Base-by-base conservation (phyloP, 1,284 basidiomycete species). In the Pseudomicrostroma phylloplanum region DNA sequence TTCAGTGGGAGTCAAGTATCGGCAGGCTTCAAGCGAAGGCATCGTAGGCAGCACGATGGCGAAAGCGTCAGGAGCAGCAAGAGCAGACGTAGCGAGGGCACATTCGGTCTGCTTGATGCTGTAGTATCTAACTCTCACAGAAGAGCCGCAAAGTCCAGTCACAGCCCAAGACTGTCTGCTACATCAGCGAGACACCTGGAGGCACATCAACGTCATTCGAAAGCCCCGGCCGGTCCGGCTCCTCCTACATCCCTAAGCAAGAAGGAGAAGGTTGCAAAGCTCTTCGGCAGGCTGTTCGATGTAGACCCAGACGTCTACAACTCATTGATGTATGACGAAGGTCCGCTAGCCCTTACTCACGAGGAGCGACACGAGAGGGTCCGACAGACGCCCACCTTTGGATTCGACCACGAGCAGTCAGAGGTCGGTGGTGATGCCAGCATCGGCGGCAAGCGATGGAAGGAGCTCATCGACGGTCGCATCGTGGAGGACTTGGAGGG, bases 381-480 rank as follows among this genome's bases (percentile, higher is more conserved):
- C 6, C 43, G 43, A 17, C 15, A 48, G 17, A 17, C 21, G 43
- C 43, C 43, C 6, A 15, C n/a, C 21, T 21, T 26, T 23, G 51
- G 51, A 6, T 54, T 54, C 51, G 51, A 54, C 2, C 12, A 48
- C 21, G 43, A 48, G 43, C 15, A 21, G 17, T 21, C 21, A 13
- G 43, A 48, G 12, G 6, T 48, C 21, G 43, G 43, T 17, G 21
- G 26, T 13, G 51, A 54, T 15, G 46, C 46, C 17, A 26, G 21
- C 7, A 19, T 19, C 19, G 43, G 43, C 12, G 21, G 17, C 17
- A 48, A 21, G 43, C 43, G 43, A 4, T 54, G n/a, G 21, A 19
- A 25, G 8, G 51, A 54, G 51, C 51, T 54, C 21, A 54, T 54
- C 51, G 51, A 54, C 21, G 51, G 51, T 23, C 51, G 51, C 15